Conservation (phyloP, 176 grass and related monocot species). For the Thalia dealbata region DNA sequence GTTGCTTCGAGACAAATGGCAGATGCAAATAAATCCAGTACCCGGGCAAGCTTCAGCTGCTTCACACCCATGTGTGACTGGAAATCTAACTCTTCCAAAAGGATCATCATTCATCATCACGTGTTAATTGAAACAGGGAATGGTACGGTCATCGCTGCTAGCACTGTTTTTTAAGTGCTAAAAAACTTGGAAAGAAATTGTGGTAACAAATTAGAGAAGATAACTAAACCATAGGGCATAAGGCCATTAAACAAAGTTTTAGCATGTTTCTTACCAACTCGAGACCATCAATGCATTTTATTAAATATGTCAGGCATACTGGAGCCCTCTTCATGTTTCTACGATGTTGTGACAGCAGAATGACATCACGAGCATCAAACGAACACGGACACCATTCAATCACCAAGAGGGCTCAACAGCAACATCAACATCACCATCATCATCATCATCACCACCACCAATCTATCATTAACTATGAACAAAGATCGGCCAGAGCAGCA, state of each 20-base stretch:
- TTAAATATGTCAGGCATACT: not conserved
- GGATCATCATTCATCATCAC: not conserved
- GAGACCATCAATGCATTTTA: not conserved
- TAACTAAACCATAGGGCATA: not conserved
- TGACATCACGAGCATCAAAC: not conserved
- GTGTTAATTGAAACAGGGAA: conserved; percentile 1
- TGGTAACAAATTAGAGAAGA: conserved; percentile 1
- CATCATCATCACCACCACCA: conserved; percentile 10
- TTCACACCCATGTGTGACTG: not conserved
- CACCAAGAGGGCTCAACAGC: conserved; percentile 9
- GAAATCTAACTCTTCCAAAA: not conserved
- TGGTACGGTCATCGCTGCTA: not conserved
- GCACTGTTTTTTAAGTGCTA: not conserved
- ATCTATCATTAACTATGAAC: not conserved
- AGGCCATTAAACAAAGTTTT: not conserved
- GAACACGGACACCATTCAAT: not conserved
- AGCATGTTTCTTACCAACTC: not conserved
- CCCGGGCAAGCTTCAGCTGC: not conserved
- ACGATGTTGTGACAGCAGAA: not conserved
- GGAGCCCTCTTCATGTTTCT: not conserved
- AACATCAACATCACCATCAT: conserved; percentile 7
- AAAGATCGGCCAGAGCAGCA: conserved; percentile 7
- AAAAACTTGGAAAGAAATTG: not conserved
- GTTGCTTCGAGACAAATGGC: not conserved
- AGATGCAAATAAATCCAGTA: not conserved